Percentiles rank a stretch among this genome's conserved stretches.
phyloP scores from a whole-genome alignment of 306 rosid species.

The Prunus campanulata region DNA sequence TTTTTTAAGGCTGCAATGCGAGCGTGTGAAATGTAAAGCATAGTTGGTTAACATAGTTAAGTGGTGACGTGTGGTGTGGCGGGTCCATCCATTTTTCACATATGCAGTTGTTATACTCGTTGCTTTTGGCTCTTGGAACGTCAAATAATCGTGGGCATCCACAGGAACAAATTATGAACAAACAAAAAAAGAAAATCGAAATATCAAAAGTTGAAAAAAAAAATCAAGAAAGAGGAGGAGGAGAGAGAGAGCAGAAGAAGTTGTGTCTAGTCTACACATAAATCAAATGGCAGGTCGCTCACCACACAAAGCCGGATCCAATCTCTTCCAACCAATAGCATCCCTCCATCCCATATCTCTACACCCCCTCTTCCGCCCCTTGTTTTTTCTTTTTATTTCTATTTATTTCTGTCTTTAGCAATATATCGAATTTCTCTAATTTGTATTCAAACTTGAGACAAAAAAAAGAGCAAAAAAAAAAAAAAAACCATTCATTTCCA shows the following conservation, averaged over 20 bases:
- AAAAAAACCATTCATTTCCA: slow-evolving; percentile 1
- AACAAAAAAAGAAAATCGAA: background rate
- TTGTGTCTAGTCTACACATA: background rate
- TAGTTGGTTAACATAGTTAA: background rate
- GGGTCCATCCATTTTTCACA: background rate
- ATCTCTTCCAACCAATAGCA: slow-evolving; percentile 72
- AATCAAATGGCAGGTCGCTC: slow-evolving; percentile 13
- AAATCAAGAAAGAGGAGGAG: background rate
- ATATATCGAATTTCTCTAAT: background rate
- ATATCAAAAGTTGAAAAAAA: background rate
- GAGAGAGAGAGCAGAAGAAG: background rate
- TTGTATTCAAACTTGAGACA: background rate
- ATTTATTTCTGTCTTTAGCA: slow-evolving; percentile 9
- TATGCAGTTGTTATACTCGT: background rate
- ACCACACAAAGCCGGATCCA: slow-evolving; percentile 61
- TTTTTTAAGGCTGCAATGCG: too few relatives aligned
- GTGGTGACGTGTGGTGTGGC: background rate
- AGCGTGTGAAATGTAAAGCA: background rate
- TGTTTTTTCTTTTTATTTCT: too few relatives aligned
- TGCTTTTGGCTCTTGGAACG: background rate
- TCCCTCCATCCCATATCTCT: slow-evolving; percentile 48
- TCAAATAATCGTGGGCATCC: background rate
- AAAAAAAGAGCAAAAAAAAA: background rate
- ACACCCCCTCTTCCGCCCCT: too few relatives aligned
- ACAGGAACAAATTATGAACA: background rate